Evolutionary conservation across 2,329 filamentous ascomycete species (phyloP), one percentile per base, ranked within the genome.

Genomic region (Aspergillus fumigatiaffinis): DNA sequence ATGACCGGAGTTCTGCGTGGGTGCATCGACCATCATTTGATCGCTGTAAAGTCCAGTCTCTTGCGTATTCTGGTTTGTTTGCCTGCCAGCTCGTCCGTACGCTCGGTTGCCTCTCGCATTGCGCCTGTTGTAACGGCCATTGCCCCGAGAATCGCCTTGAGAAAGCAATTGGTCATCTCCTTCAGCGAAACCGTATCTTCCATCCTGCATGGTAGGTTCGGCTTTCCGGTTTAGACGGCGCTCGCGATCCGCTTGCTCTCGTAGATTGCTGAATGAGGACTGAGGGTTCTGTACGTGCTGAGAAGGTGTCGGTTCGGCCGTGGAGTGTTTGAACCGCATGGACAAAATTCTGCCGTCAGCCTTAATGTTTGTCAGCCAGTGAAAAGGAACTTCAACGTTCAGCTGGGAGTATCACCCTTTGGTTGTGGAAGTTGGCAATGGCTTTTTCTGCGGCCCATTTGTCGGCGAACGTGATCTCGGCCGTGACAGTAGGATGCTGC

Each of bases 331-430:
- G 61, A 84, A 71, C 59, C 80, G 83, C 53, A 87, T 79, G 57
- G 84, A 81, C 41, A 87, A 74, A 2, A 84, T 68, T 56, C 83
- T 78, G 32, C 84, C 85, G 66, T 88, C 85, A 28, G 85, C 85
- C 82, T 80, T 46, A 35, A 64, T 63, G 63, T 63, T 58, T 55
- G 54, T 71, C 59, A 70, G 67, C 56, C 58, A 47, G 6, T 2
- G 20, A 14, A 17, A 46, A 3, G 21, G 47, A 29, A n/a, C 8
- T 12, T 26, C 6, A 12, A 29, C 21, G 23, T 6, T 3, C 42
- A 9, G 20, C 8, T 21, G 21, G 17, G 32, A 17, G 35, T 17
- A 75, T 53, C 66, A 85, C 83, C 77, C 81, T 84, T 66, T 86
- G 83, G 61, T 83, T 82, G 71, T 88, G 83, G 73, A 87, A 87